Evolutionary conservation across 371 early-diverging fungal species (phyloP).

Genomic region (Thermomucor indicae-seudaticae): DNA sequence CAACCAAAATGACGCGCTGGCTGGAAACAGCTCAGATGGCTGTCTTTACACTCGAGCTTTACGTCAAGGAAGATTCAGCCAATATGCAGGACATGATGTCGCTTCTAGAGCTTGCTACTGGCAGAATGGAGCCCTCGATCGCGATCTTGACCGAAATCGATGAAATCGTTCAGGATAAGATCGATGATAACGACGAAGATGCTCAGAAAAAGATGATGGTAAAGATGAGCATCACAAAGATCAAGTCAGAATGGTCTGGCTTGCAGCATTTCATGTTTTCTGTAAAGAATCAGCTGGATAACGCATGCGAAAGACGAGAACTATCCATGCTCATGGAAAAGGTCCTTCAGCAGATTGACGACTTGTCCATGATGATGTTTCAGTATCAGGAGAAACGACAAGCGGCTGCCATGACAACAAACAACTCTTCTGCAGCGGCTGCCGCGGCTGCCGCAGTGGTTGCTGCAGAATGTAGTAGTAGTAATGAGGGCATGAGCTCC

Average conservation of each 20-base stretch:
- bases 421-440: constrained; percentile 16
- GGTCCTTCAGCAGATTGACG: constrained; percentile 29
- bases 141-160: constrained; percentile 41
- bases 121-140: constrained; percentile 48
- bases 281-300: constrained; percentile 24
- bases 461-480: not conserved
- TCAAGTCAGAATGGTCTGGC: constrained; percentile 48
- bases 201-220: constrained; percentile 6
- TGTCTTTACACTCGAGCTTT: constrained; percentile 47
- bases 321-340: constrained; percentile 21
- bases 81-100: constrained; percentile 29
- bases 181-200: constrained; percentile 23
- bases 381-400: constrained; percentile 42
- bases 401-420: constrained; percentile 16
- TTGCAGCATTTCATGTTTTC: constrained; percentile 38
- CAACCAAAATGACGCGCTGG: constrained; percentile 38
- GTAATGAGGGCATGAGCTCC: constrained; percentile 4
- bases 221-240: constrained; percentile 27
- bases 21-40: constrained; percentile 51
- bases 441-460: not conserved
- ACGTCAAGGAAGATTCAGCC: constrained; percentile 31
- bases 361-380: constrained; percentile 36
- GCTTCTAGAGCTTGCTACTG: constrained; percentile 31
- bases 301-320: constrained; percentile 16
- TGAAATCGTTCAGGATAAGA: constrained; percentile 30